Evolutionary conservation across 768 basidiomycete genomes (phyloP).

Genomic region (Phylloporus sp.): DNA sequence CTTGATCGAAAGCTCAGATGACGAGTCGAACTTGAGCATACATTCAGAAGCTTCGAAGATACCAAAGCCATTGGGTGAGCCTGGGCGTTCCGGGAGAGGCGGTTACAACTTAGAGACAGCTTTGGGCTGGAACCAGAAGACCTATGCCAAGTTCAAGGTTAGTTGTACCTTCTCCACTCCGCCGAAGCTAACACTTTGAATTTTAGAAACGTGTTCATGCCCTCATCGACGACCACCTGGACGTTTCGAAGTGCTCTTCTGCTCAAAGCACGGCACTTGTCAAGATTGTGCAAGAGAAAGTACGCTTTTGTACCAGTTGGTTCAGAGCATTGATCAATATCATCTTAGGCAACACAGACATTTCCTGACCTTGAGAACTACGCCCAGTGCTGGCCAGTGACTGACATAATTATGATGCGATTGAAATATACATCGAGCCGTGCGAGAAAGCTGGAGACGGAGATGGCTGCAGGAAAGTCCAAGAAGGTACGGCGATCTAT

Average conservation of each 20-base stretch:
- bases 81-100: conserved; percentile 19
- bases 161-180: neutral
- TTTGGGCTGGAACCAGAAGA: conserved; percentile 15
- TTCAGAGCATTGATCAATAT: neutral
- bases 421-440: conserved; percentile 5
- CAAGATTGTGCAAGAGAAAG: neutral
- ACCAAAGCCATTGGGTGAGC: conserved; percentile 23
- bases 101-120: conserved; percentile 21
- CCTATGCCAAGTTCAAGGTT: conserved; percentile 21
- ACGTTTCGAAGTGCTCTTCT: conserved; percentile 7
- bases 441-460: neutral
- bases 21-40: neutral
- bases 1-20: neutral
- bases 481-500: too few relatives aligned
- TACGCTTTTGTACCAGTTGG: neutral
- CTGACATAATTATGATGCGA: conserved; percentile 1
- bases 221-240: conserved; percentile 7
- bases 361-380: conserved; percentile 13
- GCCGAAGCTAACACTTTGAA: too few relatives aligned
- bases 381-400: conserved; percentile 3
- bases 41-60: conserved; percentile 14
- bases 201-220: neutral
- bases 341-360: neutral
- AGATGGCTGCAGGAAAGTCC: conserved; percentile 2
- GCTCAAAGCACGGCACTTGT: neutral